A percentile compares a stretch with the other conserved stretches of the same genome.
Conservation (phyloP, 305 asterid species). For the Andrographis paniculata region DNA sequence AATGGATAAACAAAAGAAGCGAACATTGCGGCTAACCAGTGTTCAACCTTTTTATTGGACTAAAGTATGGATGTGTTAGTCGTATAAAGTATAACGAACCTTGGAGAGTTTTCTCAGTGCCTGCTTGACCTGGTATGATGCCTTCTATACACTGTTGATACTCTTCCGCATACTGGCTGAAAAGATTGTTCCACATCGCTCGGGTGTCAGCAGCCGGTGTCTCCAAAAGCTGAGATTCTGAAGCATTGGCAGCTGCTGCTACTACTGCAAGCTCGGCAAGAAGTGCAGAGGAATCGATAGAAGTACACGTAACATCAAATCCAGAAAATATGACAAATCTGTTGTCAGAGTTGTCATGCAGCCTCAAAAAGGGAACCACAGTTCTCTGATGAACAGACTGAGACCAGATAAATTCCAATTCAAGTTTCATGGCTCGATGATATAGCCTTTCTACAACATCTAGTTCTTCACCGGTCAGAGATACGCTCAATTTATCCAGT, state of each 20-base stretch:
- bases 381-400: slow-evolving; percentile 37
- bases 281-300: slow-evolving; percentile 57
- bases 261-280: slow-evolving; percentile 63
- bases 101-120: slow-evolving; percentile 18
- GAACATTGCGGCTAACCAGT: too few relatives aligned
- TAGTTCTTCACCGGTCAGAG: slow-evolving; percentile 64
- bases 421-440: slow-evolving; percentile 55
- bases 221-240: slow-evolving; percentile 17
- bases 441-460: slow-evolving; percentile 57
- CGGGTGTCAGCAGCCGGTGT: slow-evolving; percentile 25
- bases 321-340: slow-evolving; percentile 41
- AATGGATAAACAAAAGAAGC: too few relatives aligned
- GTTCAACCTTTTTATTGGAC: slow-evolving; percentile 3
- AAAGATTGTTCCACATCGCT: slow-evolving; percentile 39
- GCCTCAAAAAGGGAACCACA: slow-evolving; percentile 40
- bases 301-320: slow-evolving; percentile 61
- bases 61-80: slow-evolving; percentile 3
- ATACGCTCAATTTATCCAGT: slow-evolving; percentile 51
- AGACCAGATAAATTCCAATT: slow-evolving; percentile 49
- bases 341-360: slow-evolving; percentile 26
- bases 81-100: slow-evolving; percentile 18
- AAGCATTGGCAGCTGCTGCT: slow-evolving; percentile 29
- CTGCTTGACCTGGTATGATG: slow-evolving; percentile 33
- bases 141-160: slow-evolving; percentile 52
- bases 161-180: slow-evolving; percentile 44